A percentile compares a stretch with the other conserved stretches of the same genome.
phyloP scores from a whole-genome alignment of 2,329 filamentous ascomycete species.

The Davidsoniella virescens region DNA sequence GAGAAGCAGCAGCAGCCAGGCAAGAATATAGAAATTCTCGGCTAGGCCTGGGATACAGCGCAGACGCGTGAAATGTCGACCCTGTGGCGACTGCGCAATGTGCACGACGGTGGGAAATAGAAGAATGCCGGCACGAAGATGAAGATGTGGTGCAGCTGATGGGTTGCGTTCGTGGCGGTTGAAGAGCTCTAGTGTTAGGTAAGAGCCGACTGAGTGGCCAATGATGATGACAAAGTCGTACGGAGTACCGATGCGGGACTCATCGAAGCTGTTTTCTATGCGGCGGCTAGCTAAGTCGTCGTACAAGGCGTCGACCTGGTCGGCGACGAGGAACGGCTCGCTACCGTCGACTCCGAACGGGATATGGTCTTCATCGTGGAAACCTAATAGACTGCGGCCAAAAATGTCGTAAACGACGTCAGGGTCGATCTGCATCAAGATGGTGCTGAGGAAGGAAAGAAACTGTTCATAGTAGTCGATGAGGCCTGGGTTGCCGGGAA shows the following conservation, averaged over 20 bases:
- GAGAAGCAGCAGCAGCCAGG: slow-evolving; percentile 25
- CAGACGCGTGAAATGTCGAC: slow-evolving; percentile 30
- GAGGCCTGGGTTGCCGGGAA: slow-evolving; percentile 63
- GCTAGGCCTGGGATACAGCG: slow-evolving; percentile 24
- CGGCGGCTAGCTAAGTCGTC: slow-evolving; percentile 21
- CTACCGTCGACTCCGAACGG: slow-evolving; percentile 25
- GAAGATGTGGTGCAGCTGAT: slow-evolving; percentile 22
- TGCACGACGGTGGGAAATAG: slow-evolving; percentile 63
- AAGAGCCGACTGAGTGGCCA: slow-evolving; percentile 60
- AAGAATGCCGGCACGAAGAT: slow-evolving; percentile 39
- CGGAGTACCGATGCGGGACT: slow-evolving; percentile 19
- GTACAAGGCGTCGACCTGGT: slow-evolving; percentile 33
- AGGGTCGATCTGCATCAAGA: slow-evolving; percentile 30
- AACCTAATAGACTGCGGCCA: slow-evolving; percentile 42
- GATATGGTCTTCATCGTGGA: slow-evolving; percentile 35
- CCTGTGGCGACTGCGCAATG: slow-evolving; percentile 46
- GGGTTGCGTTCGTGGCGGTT: slow-evolving; percentile 33
- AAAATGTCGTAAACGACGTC: slow-evolving; percentile 34
- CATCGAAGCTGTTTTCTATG: slow-evolving; percentile 17
- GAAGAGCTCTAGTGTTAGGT: slow-evolving; percentile 53
- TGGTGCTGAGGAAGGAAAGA: slow-evolving; percentile 37
- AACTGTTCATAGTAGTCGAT: slow-evolving; percentile 59
- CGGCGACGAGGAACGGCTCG: slow-evolving; percentile 34
- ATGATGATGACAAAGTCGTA: slow-evolving; percentile 49
- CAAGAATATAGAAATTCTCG: slow-evolving; percentile 25